Base-by-base conservation (phyloP, 139 green algal genomes). In the Haematococcus lacustris region DNA sequence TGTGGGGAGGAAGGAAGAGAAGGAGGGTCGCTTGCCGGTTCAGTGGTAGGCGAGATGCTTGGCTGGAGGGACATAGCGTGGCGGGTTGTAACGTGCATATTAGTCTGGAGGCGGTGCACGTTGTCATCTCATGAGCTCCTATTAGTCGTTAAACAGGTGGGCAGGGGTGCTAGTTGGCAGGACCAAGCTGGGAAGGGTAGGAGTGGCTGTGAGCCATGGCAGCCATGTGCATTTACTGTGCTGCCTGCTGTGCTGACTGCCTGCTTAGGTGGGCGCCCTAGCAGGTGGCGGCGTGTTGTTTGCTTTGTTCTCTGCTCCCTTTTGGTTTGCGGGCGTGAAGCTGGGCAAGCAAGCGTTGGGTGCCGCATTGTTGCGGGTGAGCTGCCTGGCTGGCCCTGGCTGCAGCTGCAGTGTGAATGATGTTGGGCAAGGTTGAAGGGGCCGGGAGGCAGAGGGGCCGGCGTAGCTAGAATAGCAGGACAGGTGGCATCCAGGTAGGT, bases 281-380 rank as follows among this genome's bases (percentile, higher is more conserved):
- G n/a, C n/a, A n/a, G n/a, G n/a, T n/a, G 78, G 82, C 33, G 82
- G 82, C 35, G 51, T 87, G 13, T 70, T 98, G 28, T 93, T 95
- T 78, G 90, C 90, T 3, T 75, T 91, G 3, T 98, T 98, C 75
- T 95, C 88, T 0, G 66, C 91, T 28, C 93, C 93, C 26, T 98
- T 98, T 71, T 98, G 93, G 93, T 78, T 89, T 34, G 93, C 95
- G 33, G 93, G 93, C 30, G 78, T 59, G 23, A 76, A 86, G 75
- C 76, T 94, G 25, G 77, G 78, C 1, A 80, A 81, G 47, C 63
- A 83, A 51, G 82, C 83, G 23, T 38, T 92, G 39, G 84, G 74
- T 6, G 77, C 82, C 5, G 78, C 81, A 30, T 80, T 93, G 23
- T 75, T 59, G 43, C 51, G 71, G 0, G 78, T 83, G 75, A 43